Percentiles rank a stretch among this genome's conserved stretches.
These are phyloP conservation scores for Paracoccidioides lutzii DNA, from an alignment of 2,329 filamentous ascomycete genomes.

Conservation along the genomic window DNA sequence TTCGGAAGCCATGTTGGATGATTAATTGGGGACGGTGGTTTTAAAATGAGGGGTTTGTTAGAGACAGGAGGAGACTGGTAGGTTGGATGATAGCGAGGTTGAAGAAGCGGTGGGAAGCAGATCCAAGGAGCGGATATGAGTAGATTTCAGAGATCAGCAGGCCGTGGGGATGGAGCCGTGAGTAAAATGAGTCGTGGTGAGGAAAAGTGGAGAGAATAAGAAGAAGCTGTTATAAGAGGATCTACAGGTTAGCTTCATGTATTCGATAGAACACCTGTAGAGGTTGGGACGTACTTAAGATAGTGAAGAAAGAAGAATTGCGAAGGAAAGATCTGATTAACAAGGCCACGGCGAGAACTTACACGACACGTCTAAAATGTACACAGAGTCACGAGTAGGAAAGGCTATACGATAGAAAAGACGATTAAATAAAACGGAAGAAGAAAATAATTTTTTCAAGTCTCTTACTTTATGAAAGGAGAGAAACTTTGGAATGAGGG, in stretches of 20 bases:
- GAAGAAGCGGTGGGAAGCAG: not conserved
- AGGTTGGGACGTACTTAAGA: no score
- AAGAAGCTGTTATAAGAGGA: not conserved
- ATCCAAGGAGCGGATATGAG: slow-evolving; percentile 1
- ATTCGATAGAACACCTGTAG: not conserved
- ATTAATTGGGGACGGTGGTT: no score
- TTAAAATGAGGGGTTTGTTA: not conserved
- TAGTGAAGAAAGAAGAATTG: no score
- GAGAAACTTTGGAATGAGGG: no score
- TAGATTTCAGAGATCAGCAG: not conserved
- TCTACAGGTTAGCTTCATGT: not conserved
- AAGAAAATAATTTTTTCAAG: no score
- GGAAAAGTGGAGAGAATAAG: not conserved
- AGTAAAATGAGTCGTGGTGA: not conserved
- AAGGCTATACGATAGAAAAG: no score
- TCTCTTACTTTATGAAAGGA: no score
- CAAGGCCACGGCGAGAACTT: no score
- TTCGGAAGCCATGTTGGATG: slow-evolving; percentile 23
- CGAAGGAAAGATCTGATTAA: no score
- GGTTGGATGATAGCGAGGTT: not conserved
- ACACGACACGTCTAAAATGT: no score
- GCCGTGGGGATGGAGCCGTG: not conserved
- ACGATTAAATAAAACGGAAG: no score
- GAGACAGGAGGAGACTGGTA: not conserved
- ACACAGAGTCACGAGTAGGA: no score